phyloP scores from a whole-genome alignment of 768 basidiomycete species.

The Termitomyces sp. region DNA sequence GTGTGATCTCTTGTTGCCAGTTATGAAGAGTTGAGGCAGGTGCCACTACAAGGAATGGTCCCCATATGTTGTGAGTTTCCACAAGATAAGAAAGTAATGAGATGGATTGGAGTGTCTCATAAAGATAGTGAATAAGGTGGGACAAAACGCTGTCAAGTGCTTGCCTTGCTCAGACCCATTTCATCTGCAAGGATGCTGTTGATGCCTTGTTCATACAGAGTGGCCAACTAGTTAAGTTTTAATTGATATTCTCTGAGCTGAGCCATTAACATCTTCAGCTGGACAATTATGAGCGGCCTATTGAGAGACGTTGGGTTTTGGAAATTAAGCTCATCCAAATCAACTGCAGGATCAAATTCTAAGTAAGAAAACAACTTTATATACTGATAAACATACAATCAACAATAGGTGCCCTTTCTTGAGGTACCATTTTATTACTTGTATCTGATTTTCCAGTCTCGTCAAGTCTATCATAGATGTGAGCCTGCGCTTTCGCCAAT shows the following conservation, averaged over 20 bases:
- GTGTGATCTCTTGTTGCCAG: conserved; percentile 97
- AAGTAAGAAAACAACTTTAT: conserved; percentile 1
- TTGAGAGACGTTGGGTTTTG: conserved; percentile 93
- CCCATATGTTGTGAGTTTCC: conserved; percentile 98
- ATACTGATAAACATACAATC: conserved; percentile 45
- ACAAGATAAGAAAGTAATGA: conserved; percentile 94
- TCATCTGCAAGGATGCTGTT: conserved; percentile 99
- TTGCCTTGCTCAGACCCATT: conserved; percentile 91
- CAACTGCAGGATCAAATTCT: conserved; percentile 45
- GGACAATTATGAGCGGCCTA: conserved; percentile 79
- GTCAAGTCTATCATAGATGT: conserved; percentile 44
- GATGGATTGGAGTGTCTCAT: conserved; percentile 94
- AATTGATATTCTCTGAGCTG: conserved; percentile 97
- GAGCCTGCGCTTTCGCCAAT: conserved; percentile 53
- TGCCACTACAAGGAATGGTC: conserved; percentile 96
- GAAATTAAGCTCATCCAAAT: conserved; percentile 97
- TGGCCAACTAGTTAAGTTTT: conserved; percentile 96
- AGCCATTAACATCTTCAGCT: conserved; percentile 95
- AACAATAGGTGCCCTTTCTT: conserved; percentile 45
- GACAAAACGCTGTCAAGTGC: conserved; percentile 6
- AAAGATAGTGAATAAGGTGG: not conserved
- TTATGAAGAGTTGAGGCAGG: conserved; percentile 97
- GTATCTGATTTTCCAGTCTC: conserved; percentile 35
- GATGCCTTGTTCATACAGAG: conserved; percentile 97
- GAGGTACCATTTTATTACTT: conserved; percentile 30